A percentile compares a stretch with the other conserved stretches of the same genome.
Conservation (phyloP, 345 rosid species). For the Cardiospermum halicacabum region DNA sequence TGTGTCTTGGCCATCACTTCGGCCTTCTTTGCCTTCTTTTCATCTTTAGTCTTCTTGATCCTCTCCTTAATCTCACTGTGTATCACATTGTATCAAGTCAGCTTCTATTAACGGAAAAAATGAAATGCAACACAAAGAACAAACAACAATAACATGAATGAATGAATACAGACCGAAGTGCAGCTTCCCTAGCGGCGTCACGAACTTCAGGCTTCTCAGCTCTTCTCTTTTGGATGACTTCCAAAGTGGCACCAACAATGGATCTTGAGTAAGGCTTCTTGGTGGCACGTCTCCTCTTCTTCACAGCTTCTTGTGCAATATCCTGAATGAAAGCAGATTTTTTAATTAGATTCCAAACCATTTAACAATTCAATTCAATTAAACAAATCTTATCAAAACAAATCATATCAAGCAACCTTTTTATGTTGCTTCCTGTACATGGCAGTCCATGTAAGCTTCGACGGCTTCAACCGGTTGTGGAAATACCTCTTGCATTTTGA, state of each 20-base stretch:
- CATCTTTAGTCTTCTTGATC: slow-evolving; percentile 78
- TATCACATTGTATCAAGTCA: neutral
- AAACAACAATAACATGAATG: neutral
- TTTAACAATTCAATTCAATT: too few relatives aligned
- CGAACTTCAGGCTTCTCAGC: slow-evolving; percentile 69
- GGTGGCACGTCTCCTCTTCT: slow-evolving; percentile 50
- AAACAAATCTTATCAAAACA: too few relatives aligned
- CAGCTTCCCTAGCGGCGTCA: slow-evolving; percentile 65
- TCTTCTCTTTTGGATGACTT: slow-evolving; percentile 59
- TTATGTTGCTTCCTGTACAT: slow-evolving; percentile 73
- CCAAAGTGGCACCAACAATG: slow-evolving; percentile 74
- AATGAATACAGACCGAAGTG: slow-evolving; percentile 36
- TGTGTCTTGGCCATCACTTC: slow-evolving; percentile 52
- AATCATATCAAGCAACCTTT: slow-evolving; percentile 38
- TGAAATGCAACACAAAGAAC: neutral
- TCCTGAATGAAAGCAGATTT: slow-evolving; percentile 28
- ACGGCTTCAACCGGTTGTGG: slow-evolving; percentile 88
- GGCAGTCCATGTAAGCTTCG: slow-evolving; percentile 82
- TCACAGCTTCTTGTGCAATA: slow-evolving; percentile 52
- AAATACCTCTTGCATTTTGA: slow-evolving; percentile 93
- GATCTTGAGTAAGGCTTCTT: slow-evolving; percentile 74
- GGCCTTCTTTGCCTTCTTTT: slow-evolving; percentile 80
- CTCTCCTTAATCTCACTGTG: slow-evolving; percentile 77
- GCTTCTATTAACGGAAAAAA: neutral
- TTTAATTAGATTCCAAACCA: too few relatives aligned